Base-by-base conservation (phyloP, 164 flowering plant genomes). In the Hamamelis virginiana region DNA sequence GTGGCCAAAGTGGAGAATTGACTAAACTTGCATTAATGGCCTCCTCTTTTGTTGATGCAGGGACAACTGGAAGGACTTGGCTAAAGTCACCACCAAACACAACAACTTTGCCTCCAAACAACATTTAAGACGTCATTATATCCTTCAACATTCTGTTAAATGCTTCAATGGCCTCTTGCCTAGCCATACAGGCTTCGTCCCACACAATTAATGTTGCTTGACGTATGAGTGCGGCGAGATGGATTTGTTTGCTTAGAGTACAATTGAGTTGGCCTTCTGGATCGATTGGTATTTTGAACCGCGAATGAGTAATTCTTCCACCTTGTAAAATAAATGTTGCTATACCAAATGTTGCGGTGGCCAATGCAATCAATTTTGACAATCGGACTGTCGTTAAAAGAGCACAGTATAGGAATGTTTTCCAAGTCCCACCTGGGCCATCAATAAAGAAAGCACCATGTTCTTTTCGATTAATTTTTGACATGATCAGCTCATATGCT, bases 361-460 rank as follows among this genome's bases (percentile, higher is more conserved):
- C 62, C 1, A 59, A 1, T 3, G 62, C 43, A 0, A 59, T 27
- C 2, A 3, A 26, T 1, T 41, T 41, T 5, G 8, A 13, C 1
- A 1, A 12, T 28, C 62, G 4, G 1, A 59, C 9, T 8, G 38
- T 59, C 27, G 62, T 43, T 4, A 59, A 19, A 1, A 55, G 8
- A 0, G 26, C 21, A 1, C 26, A 2, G 11, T 55, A 55, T 2
- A 33, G 12, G 15, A 27, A 59, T 6, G 16, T 26, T 13, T 59
- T 59, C 16, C 62, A 41, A 1, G 51, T 62, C 1, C 52, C 65
- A 11, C 26, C 27, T 1, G 65, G 65, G 13, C 65, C 51, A 45
- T 62, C 50, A n/a, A 62, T 9, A 43, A 62, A 62, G n/a, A 62
- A 62, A 43, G 43, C 26, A 0, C 65, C 65, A 18, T 45, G 8